Conservation (phyloP, 2,329 filamentous ascomycete genomes). For the Botrytis porri region DNA sequence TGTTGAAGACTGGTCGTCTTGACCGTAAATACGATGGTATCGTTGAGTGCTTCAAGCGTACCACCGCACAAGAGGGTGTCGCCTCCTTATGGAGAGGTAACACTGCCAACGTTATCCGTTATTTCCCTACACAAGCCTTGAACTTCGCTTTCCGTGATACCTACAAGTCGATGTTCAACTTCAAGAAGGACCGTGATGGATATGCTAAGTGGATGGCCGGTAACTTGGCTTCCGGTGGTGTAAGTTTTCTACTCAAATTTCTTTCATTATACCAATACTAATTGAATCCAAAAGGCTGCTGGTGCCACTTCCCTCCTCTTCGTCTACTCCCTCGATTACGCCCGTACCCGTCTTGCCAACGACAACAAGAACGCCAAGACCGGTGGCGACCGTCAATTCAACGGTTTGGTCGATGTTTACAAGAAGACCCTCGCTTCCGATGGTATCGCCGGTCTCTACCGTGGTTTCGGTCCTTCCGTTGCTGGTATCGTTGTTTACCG, state of each 20-base stretch:
- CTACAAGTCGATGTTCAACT: slow-evolving; percentile 99
- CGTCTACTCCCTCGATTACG: slow-evolving; percentile 99
- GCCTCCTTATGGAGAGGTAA: slow-evolving; percentile 98
- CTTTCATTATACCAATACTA: slow-evolving; percentile 9
- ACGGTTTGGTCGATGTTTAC: slow-evolving; percentile 99
- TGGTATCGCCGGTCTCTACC: slow-evolving; percentile 99
- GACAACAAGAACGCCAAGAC: slow-evolving; percentile 98
- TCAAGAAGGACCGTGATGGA: slow-evolving; percentile 99
- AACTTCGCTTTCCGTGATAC: slow-evolving; percentile 99
- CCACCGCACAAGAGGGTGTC: slow-evolving; percentile 85
- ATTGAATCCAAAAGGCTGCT: slow-evolving; percentile 60
- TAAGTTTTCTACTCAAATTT: slow-evolving; percentile 50
- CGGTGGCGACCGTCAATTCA: slow-evolving; percentile 99
- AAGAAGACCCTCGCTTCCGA: slow-evolving; percentile 99
- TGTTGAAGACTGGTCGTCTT: slow-evolving; percentile 98
- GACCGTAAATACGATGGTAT: slow-evolving; percentile 97
- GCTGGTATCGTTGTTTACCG: slow-evolving; percentile 99
- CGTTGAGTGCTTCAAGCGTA: slow-evolving; percentile 91
- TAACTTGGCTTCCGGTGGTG: slow-evolving; percentile 99
- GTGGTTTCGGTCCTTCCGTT: slow-evolving; percentile 99
- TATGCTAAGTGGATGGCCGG: slow-evolving; percentile 99
- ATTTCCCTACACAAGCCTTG: slow-evolving; percentile 99
- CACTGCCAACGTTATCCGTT: slow-evolving; percentile 99
- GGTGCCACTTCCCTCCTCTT: slow-evolving; percentile 99
- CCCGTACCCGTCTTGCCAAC: slow-evolving; percentile 99